Conservation (phyloP, 2,329 filamentous ascomycete species). For the Raffaelea ambrosiae region DNA sequence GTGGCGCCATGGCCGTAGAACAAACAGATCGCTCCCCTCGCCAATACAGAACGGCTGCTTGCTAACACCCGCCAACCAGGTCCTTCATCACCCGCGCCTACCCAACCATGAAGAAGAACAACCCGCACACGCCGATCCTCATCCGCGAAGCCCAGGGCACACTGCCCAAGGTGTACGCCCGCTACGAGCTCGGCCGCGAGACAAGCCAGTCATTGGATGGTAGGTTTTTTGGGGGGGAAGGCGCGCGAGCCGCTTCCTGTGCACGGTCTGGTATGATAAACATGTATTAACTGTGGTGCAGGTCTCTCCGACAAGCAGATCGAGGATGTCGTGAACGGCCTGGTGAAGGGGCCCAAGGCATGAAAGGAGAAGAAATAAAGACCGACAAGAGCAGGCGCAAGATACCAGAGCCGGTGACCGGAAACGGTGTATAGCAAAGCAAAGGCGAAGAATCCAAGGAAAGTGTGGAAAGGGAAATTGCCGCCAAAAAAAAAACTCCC, state of each 20-base stretch:
- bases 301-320: constrained; percentile 53
- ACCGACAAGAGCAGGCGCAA: background rate
- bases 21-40: too few relatives aligned
- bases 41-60: too few relatives aligned
- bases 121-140: constrained; percentile 87
- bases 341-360: constrained; percentile 35
- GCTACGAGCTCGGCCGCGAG: constrained; percentile 65
- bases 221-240: constrained; percentile 13
- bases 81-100: constrained; percentile 87
- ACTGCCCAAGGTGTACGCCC: constrained; percentile 77
- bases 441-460: too few relatives aligned
- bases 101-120: constrained; percentile 99
- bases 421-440: too few relatives aligned
- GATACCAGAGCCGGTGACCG: too few relatives aligned
- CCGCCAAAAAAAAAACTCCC: too few relatives aligned
- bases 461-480: too few relatives aligned
- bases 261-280: background rate
- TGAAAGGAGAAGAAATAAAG: background rate
- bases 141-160: constrained; percentile 85
- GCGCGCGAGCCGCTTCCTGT: too few relatives aligned
- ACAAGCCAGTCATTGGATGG: constrained; percentile 49
- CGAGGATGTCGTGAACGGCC: constrained; percentile 46
- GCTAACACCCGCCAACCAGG: constrained; percentile 35
- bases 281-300: constrained; percentile 10
- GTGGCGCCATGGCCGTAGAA: too few relatives aligned